Evolutionary conservation across 2,329 filamentous ascomycete species (phyloP).

Genomic region (Ceratocystis cacaofunesta): DNA sequence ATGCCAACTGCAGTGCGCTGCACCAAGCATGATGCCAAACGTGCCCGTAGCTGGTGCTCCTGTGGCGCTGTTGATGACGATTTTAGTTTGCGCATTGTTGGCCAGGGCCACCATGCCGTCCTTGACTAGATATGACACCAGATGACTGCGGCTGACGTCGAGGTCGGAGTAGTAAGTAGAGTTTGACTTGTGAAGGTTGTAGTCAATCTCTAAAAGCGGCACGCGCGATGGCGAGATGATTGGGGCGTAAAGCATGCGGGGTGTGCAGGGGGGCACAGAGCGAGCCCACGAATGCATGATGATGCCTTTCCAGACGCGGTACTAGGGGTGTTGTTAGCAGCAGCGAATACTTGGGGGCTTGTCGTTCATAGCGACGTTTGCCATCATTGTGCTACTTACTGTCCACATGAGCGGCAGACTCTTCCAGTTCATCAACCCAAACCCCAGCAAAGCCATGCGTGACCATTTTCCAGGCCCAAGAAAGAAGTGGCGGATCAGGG

Average conservation of each 20-base stretch:
- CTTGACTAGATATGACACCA: constrained; percentile 54
- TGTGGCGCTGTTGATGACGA: constrained; percentile 36
- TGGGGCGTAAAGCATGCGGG: constrained; percentile 57
- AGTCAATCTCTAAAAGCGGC: constrained; percentile 65
- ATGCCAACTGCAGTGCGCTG: constrained; percentile 59
- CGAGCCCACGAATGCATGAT: constrained; percentile 38
- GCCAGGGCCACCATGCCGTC: constrained; percentile 40
- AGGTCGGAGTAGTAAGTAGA: constrained; percentile 79
- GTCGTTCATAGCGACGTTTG: too few species aligned
- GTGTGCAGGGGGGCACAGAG: constrained; percentile 34
- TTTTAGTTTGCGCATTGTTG: constrained; percentile 32
- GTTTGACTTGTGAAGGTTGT: constrained; percentile 73
- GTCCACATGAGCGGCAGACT: constrained; percentile 63
- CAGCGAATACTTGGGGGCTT: neutral
- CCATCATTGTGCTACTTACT: constrained; percentile 31
- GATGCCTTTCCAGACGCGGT: constrained; percentile 44
- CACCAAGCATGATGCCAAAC: constrained; percentile 53
- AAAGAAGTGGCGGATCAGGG: constrained; percentile 30
- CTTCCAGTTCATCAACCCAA: constrained; percentile 55
- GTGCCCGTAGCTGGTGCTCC: constrained; percentile 36
- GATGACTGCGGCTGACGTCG: constrained; percentile 67
- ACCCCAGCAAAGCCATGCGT: constrained; percentile 37
- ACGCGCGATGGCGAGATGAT: constrained; percentile 52
- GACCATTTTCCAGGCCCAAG: constrained; percentile 40
- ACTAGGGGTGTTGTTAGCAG: constrained; percentile 25